These are phyloP conservation scores for Wickerhamomyces rabaulensis DNA, from an alignment of 805 yeast species.

Conservation along the genomic window DNA sequence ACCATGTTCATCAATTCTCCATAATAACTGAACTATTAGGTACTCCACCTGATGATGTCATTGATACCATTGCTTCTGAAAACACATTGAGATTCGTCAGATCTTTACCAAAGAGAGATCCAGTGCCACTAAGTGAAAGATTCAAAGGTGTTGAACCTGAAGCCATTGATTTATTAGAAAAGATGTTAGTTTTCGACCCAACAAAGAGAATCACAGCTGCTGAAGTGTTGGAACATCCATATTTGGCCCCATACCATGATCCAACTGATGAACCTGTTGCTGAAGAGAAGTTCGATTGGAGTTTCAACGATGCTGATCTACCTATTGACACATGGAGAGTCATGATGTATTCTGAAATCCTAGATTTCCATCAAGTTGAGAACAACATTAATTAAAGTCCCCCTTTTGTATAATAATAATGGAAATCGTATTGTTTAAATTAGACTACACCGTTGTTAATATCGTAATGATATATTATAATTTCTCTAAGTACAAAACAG, in stretches of 20 bases:
- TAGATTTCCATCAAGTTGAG: constrained; percentile 86
- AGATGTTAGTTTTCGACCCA: constrained; percentile 94
- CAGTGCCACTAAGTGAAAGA: constrained; percentile 80
- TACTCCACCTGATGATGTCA: constrained; percentile 93
- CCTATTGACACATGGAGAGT: constrained; percentile 99
- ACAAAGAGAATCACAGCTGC: constrained; percentile 90
- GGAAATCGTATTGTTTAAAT: not conserved
- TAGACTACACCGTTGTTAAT: too few species aligned
- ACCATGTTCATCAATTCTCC: constrained; percentile 96
- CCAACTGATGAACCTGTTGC: constrained; percentile 97
- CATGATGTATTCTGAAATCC: constrained; percentile 96
- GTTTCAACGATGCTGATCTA: constrained; percentile 94
- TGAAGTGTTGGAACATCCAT: constrained; percentile 84
- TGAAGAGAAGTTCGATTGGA: constrained; percentile 92
- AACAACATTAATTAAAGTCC: constrained; percentile 10
- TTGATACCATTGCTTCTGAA: constrained; percentile 92
- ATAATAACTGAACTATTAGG: constrained; percentile 95
- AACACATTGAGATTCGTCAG: constrained; percentile 92
- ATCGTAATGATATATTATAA: too few species aligned
- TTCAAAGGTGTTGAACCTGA: constrained; percentile 77
- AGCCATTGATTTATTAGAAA: constrained; percentile 81
- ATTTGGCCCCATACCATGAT: constrained; percentile 92
- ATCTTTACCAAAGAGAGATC: constrained; percentile 87
- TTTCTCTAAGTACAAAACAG: too few species aligned
- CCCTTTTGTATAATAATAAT: not conserved